Evolutionary conservation across 768 basidiomycete genomes (phyloP).

Genomic region (Mycena maculata): DNA sequence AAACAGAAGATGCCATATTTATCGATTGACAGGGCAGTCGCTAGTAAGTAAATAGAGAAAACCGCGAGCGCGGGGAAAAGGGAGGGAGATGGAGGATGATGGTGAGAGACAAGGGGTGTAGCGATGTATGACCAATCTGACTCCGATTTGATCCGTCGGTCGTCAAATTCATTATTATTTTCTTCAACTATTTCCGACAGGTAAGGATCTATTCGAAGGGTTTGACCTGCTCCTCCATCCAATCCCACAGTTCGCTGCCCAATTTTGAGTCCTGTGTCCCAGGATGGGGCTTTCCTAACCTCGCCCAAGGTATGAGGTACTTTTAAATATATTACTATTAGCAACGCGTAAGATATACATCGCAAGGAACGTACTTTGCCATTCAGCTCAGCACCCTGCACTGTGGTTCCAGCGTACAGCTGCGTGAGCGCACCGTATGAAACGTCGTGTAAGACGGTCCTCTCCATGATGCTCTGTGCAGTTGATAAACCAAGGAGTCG

Average conservation of each 20-base stretch:
- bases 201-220: constrained; percentile 27
- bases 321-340: constrained; percentile 7
- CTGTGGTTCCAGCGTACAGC: constrained; percentile 41
- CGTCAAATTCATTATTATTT: background rate
- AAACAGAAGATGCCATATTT: constrained; percentile 92
- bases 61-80: constrained; percentile 3
- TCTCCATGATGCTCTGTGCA: constrained; percentile 28
- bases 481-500: background rate
- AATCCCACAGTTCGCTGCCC: constrained; percentile 40
- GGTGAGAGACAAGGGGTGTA: background rate
- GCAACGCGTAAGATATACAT: background rate
- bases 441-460: constrained; percentile 29
- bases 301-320: constrained; percentile 42
- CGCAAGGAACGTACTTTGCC: constrained; percentile 34
- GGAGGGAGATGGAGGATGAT: background rate
- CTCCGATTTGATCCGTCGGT: background rate
- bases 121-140: background rate
- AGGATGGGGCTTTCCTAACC: constrained; percentile 35
- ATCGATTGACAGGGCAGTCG: constrained; percentile 51
- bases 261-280: constrained; percentile 36
- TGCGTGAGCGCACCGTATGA: constrained; percentile 40
- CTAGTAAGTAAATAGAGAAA: constrained; percentile 37
- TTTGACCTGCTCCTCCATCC: constrained; percentile 41
- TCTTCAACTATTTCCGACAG: no score
- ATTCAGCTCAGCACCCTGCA: constrained; percentile 36